Evolutionary conservation across 2,329 filamentous ascomycete species (phyloP), one percentile per base, ranked within the genome.

Genomic region (Gaeumannomyces tritici): DNA sequence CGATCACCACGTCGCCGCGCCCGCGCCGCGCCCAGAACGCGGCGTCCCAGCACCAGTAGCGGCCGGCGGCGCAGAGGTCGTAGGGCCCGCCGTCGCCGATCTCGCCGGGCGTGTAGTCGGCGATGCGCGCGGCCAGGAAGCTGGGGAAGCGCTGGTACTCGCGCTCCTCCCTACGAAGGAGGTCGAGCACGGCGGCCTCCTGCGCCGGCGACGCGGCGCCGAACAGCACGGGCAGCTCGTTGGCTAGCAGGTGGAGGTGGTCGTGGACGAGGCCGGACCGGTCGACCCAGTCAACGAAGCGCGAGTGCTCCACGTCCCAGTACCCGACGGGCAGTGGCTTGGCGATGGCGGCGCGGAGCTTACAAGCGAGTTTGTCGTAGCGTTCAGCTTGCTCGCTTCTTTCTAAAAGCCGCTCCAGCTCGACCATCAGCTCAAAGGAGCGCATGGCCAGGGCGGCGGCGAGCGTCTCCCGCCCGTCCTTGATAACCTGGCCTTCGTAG

Each of bases 401-500:
- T 13, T 56, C 60, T 3, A 64, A 57, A 2, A 59, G 47, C n/a
- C 27, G 56, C 35, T 64, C 62, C n/a, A 64, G 59, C 12, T 61
- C 59, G 18, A 54, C 63, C 57, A 64, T 57, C 3, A 64, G 57
- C 12, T 47, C 55, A 51, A 63, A 64, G n/a, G 63, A 61, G 15
- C 62, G 62, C 29, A 51, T 33, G 12, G 64, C 64, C 29, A 65
- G 61, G 13, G 62, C 62, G 15, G 60, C 58, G 7, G 64, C 61
- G 29, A 65, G 27, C 26, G 64, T 65, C 33, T 65, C 64, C 13
- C 64, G 62, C 4, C 64, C 64, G 24, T 65, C 64, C 33, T 65
- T 65, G 59, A 65, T 64, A 21, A 65, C 64, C 28, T 65, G 64
- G 51, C 64, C 64, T 47, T 65, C 64, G 58, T 65, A 65, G 55